Evolutionary conservation across 2,329 filamentous ascomycete species (phyloP), one percentile per base, ranked within the genome.

Genomic region (Aspergillus glaucus): DNA sequence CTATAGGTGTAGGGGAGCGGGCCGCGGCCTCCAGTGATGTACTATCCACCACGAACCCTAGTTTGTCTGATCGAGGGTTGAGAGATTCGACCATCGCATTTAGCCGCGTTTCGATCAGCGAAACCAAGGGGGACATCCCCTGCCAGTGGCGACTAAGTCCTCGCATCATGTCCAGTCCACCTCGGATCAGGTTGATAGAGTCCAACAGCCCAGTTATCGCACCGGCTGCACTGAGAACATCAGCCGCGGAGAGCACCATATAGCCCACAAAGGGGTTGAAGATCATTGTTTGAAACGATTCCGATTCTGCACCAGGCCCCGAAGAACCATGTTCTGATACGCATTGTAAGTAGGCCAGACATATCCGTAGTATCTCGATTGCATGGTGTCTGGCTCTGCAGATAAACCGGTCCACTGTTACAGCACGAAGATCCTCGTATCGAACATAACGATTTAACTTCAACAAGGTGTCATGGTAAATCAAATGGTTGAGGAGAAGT

Each of bases 391-490:
- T 69, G 22, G 79, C 76, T 12, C 70, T 65, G 36, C 71, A 68
- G 4, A 79, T 69, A 51, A 79, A 75, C 21, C 75, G 71, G 2
- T 63, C 56, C 10, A 77, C 62, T 26, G 69, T 60, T 2, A 74
- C 68, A 0, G 66, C 55, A 3, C 70, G 67, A 3, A 80, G 63
- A 30, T 65, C 67, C 9, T 66, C 63, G 50, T 71, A 67, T 8
- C 74, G 72, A 10, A 76, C 75, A 57, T 85, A 79, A 36, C 86
- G 78, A 56, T 85, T 84, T 26, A 87, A 71, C 55, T 82, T 82
- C 66, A 87, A 78, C 57, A 81, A 67, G 0, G 81, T 76, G 43
- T 80, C 77, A 61, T 85, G 78, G 62, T 85, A 85, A n/a, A 87
- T 69, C 24, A 85, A 70, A 62, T 88, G 84, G 64, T 86, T 78